Conservation (phyloP, 306 rosid genomes). For the Gastrolobium bilobum region DNA sequence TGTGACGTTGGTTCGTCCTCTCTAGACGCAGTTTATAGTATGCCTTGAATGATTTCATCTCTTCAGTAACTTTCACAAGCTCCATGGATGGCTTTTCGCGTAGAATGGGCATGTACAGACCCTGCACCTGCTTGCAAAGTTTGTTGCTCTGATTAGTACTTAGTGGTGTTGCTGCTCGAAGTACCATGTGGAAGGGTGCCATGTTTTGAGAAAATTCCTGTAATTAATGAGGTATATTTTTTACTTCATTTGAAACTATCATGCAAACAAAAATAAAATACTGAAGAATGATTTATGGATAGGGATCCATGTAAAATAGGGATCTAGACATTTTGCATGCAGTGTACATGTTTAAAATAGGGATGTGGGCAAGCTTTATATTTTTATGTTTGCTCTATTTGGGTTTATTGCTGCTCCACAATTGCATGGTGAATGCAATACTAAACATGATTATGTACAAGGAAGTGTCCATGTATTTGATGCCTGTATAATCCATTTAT, state of each 20-base stretch:
- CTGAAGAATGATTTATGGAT: slow-evolving; percentile 16
- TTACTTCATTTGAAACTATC: slow-evolving; percentile 20
- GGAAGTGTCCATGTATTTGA: slow-evolving; percentile 58
- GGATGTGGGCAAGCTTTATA: background rate
- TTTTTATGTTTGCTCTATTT: slow-evolving; percentile 34
- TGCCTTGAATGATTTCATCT: slow-evolving; percentile 65
- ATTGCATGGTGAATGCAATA: slow-evolving; percentile 47
- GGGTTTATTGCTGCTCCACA: slow-evolving; percentile 35
- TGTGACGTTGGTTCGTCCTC: slow-evolving; percentile 59
- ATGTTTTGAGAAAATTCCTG: background rate
- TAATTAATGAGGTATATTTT: slow-evolving; percentile 24
- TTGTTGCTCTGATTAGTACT: slow-evolving; percentile 26
- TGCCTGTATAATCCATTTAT: slow-evolving; percentile 60
- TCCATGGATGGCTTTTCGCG: slow-evolving; percentile 61
- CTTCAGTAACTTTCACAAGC: slow-evolving; percentile 71
- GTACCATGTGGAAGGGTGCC: slow-evolving; percentile 16
- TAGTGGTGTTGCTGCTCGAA: background rate
- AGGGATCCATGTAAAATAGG: background rate
- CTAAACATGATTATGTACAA: slow-evolving; percentile 56
- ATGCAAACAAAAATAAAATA: background rate
- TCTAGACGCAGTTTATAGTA: slow-evolving; percentile 68
- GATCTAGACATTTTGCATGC: slow-evolving; percentile 25
- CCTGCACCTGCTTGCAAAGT: slow-evolving; percentile 50
- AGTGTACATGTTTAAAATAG: background rate
- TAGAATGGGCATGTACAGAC: slow-evolving; percentile 62